Base-by-base conservation (phyloP, 345 rosid genomes). In the Geranium rotundifolium region DNA sequence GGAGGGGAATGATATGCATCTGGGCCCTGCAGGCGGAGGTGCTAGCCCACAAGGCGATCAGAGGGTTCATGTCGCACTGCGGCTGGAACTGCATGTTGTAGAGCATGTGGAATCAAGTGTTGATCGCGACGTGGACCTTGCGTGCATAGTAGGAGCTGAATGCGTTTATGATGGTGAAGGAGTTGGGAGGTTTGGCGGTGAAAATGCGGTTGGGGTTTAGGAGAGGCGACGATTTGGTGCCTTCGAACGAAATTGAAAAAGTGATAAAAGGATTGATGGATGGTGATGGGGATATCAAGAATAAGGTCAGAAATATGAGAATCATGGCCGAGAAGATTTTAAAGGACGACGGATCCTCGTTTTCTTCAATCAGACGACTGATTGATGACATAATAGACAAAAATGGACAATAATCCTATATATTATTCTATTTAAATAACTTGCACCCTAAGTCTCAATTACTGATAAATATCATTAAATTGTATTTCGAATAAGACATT, bases 321-420 rank as follows among this genome's bases (percentile, higher is more conserved):
- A 57, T 13, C 2, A 54, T n/a, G 50, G 67, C 73, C 9, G 71
- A 70, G 66, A 71, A 65, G 54, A 70, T 80, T 18, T 27, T 77
- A 63, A 27, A 56, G 23, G 72, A 77, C 1, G 81, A 77, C 61
- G 86, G 84, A n/a, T 81, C 86, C 56, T 77, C 84, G 0, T 54
- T 31, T 61, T 41, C 61, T 17, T 65, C 74, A 0, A 39, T 77
- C 3, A 54, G 64, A 4, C 65, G 68, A 49, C 74, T 80, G 31
- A 64, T 80, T 13, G 29, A 18, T 1, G 80, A 80, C 50, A 66
- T 69, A 2, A 52, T 62, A 2, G 39, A 37, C 27, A 23, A 56
- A 14, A 56, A 55, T 2, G 17, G 57, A 55, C n/a, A 4, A 0
- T 55, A 34, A 8, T 4, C 10, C 1, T 23, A 23, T 1, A 23